Percentiles rank a stretch among this genome's conserved stretches.
phyloP scores from a whole-genome alignment of 352 stramenopile species.

The Globisporangium okanoganense region DNA sequence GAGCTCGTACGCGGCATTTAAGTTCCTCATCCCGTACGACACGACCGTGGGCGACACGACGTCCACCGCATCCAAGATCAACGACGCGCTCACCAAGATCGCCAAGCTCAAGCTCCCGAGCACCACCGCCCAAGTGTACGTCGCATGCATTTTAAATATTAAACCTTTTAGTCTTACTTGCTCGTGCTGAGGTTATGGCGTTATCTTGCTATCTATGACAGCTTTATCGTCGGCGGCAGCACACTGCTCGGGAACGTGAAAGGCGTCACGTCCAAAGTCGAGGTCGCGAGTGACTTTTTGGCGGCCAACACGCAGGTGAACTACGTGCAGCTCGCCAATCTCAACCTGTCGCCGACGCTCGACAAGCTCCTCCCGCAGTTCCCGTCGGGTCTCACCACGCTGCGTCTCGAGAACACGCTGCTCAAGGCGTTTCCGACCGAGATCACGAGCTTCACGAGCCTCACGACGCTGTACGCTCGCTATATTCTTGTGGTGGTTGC shows the following conservation, averaged over 20 bases:
- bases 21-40: slow-evolving; percentile 11
- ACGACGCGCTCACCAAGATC: slow-evolving; percentile 6
- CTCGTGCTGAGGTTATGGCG: background rate
- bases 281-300: too few species aligned
- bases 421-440: background rate
- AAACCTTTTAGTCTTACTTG: too few species aligned
- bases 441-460: background rate
- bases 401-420: background rate
- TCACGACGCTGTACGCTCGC: slow-evolving; percentile 4
- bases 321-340: background rate
- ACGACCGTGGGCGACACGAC: background rate
- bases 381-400: background rate
- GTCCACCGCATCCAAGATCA: slow-evolving; percentile 6
- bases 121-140: background rate
- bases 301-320: too few species aligned
- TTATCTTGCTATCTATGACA: too few species aligned
- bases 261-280: too few species aligned
- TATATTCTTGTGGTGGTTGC: background rate
- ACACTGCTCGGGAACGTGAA: too few species aligned
- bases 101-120: background rate
- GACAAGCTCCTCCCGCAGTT: background rate
- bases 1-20: background rate
- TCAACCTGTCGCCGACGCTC: background rate
- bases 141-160: too few species aligned
- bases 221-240: too few species aligned